Percentiles rank a stretch among this genome's conserved stretches.
Evolutionary conservation across 805 yeast species (phyloP).

Genomic region (Scheffersomyces ergatensis): DNA sequence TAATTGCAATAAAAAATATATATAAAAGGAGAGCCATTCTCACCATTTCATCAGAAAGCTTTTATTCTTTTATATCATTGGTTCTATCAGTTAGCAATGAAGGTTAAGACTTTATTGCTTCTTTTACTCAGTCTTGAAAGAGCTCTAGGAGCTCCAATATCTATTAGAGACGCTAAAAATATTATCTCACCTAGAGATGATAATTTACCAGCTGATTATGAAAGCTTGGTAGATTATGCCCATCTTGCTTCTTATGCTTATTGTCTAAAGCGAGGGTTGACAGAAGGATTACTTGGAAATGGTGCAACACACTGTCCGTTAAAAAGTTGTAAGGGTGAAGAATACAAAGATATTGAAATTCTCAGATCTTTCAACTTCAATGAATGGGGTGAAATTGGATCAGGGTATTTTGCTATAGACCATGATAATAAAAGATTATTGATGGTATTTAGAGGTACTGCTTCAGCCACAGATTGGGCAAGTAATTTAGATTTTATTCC

Average conservation of each 20-base stretch:
- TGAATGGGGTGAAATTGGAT: constrained; percentile 45
- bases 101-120: too few species aligned
- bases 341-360: constrained; percentile 28
- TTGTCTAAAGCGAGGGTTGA: constrained; percentile 31
- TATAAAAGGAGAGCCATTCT: too few species aligned
- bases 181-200: too few species aligned
- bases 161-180: too few species aligned
- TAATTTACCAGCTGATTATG: constrained; percentile 12
- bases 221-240: constrained; percentile 28
- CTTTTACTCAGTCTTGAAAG: too few species aligned
- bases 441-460: constrained; percentile 63
- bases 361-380: constrained; percentile 40
- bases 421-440: constrained; percentile 40
- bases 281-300: constrained; percentile 19
- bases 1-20: too few species aligned
- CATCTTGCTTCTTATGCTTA: constrained; percentile 34
- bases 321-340: constrained; percentile 18
- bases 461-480: constrained; percentile 59
- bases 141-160: too few species aligned
- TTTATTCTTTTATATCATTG: too few species aligned
- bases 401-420: constrained; percentile 56
- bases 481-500: constrained; percentile 54
- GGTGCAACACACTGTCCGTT: constrained; percentile 21
- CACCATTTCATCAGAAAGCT: too few species aligned
- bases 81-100: too few species aligned